Percentiles rank a stretch among this genome's conserved stretches.
These are phyloP conservation scores for Neurospora sp. DNA, from an alignment of 495 filamentous ascomycete species.

Conservation along the genomic window DNA sequence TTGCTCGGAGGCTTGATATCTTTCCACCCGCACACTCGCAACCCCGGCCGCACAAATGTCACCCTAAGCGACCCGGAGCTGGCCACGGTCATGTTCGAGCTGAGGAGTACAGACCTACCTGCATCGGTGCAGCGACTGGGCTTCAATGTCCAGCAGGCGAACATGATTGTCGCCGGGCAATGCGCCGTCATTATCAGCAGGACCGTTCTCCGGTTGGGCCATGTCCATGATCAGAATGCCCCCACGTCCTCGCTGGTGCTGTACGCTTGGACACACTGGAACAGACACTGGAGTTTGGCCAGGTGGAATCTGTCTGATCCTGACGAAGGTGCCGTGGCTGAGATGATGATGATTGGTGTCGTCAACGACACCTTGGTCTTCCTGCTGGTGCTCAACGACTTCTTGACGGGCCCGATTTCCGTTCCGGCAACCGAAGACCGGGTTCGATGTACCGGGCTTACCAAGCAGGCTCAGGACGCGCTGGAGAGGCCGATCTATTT, in stretches of 20 bases:
- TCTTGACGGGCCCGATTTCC: conserved; percentile 8
- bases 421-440: conserved; percentile 3
- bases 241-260: conserved; percentile 5
- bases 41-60: neutral
- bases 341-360: conserved; percentile 10
- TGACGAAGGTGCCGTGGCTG: neutral
- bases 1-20: conserved; percentile 6
- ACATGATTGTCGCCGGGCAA: conserved; percentile 3
- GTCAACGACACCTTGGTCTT: conserved; percentile 5
- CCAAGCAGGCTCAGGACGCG: conserved; percentile 6
- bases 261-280: conserved; percentile 14
- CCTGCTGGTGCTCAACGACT: conserved; percentile 9
- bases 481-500: conserved; percentile 3
- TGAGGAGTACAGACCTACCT: neutral
- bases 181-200: conserved; percentile 11
- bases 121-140: neutral
- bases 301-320: neutral
- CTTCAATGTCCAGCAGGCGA: conserved; percentile 8
- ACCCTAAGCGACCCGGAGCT: conserved; percentile 5
- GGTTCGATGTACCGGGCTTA: neutral
- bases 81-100: neutral
- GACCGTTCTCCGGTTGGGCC: conserved; percentile 5
- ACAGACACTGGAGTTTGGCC: conserved; percentile 4
- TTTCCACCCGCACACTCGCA: neutral
- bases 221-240: conserved; percentile 2